phyloP scores from a whole-genome alignment of 495 filamentous ascomycete genomes.

The Hyaloscypha bicolor region DNA sequence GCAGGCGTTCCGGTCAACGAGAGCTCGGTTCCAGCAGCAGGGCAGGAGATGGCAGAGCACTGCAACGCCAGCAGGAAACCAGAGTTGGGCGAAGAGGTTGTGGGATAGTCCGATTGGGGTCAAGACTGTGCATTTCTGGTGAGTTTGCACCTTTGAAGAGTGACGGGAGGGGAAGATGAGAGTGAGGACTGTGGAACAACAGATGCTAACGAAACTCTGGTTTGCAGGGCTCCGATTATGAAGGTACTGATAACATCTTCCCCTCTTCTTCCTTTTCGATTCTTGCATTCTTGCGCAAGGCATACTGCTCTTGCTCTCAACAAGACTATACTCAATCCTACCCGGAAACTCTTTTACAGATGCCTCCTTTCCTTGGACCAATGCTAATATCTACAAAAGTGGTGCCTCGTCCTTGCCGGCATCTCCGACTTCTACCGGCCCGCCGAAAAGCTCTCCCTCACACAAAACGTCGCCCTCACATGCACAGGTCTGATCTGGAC shows the following conservation, averaged over 20 bases:
- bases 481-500: constrained; percentile 97
- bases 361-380: too few relatives aligned
- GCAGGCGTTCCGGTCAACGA: constrained; percentile 20
- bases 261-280: not conserved
- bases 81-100: constrained; percentile 68
- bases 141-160: constrained; percentile 34
- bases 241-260: constrained; percentile 59
- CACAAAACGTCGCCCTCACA: constrained; percentile 85
- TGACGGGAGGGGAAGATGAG: not conserved
- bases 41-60: constrained; percentile 63
- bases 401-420: constrained; percentile 89
- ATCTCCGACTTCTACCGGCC: constrained; percentile 90
- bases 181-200: not conserved
- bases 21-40: constrained; percentile 31
- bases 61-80: constrained; percentile 49
- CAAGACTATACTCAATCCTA: not conserved
- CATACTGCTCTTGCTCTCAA: constrained; percentile 8
- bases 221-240: constrained; percentile 86
- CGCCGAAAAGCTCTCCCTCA: constrained; percentile 87
- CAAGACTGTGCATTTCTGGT: constrained; percentile 99
- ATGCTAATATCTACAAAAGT: constrained; percentile 47
- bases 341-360: too few relatives aligned
- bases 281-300: constrained; percentile 16
- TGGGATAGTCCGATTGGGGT: constrained; percentile 87
- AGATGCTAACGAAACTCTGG: not conserved